A percentile compares a stretch with the other conserved stretches of the same genome.
Conservation (phyloP, 176 grass and related monocot genomes). For the Triticum timopheevii region DNA sequence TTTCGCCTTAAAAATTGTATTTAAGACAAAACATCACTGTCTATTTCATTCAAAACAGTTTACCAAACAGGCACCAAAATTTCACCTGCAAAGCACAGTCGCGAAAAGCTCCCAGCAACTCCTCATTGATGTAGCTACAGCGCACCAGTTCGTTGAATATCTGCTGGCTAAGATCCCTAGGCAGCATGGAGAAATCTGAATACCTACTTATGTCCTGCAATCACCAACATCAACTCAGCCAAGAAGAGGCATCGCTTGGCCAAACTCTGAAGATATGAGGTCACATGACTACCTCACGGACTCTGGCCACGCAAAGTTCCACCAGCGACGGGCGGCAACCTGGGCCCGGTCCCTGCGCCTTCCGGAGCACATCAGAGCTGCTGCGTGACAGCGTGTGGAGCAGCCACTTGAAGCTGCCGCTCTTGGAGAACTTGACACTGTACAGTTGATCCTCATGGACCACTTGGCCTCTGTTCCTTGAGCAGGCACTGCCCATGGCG, state of each 20-base stretch:
- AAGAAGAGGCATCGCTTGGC: background rate
- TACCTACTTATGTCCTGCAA: slow-evolving; percentile 84
- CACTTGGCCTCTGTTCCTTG: slow-evolving; percentile 72
- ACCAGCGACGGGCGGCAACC: slow-evolving; percentile 65
- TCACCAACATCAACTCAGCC: slow-evolving; percentile 21
- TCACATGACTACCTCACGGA: slow-evolving; percentile 54
- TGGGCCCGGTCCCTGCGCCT: slow-evolving; percentile 29
- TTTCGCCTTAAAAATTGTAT: background rate
- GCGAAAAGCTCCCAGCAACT: slow-evolving; percentile 60
- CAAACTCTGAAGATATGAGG: background rate
- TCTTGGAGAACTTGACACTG: slow-evolving; percentile 79
- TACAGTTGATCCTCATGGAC: slow-evolving; percentile 49
- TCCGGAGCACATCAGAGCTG: slow-evolving; percentile 28
- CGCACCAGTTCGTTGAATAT: slow-evolving; percentile 88
- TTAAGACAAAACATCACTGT: background rate
- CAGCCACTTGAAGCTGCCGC: slow-evolving; percentile 88
- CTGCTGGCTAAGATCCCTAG: slow-evolving; percentile 97
- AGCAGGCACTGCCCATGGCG: slow-evolving; percentile 87
- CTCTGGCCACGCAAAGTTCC: slow-evolving; percentile 84
- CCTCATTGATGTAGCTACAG: slow-evolving; percentile 56
- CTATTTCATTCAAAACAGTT: background rate
- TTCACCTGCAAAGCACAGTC: slow-evolving; percentile 92
- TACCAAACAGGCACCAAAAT: slow-evolving; percentile 22
- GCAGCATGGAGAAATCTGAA: slow-evolving; percentile 72
- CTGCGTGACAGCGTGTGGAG: slow-evolving; percentile 62